Evolutionary conservation across 2,329 filamentous ascomycete genomes (phyloP).

Genomic region (Davidsoniella australis): DNA sequence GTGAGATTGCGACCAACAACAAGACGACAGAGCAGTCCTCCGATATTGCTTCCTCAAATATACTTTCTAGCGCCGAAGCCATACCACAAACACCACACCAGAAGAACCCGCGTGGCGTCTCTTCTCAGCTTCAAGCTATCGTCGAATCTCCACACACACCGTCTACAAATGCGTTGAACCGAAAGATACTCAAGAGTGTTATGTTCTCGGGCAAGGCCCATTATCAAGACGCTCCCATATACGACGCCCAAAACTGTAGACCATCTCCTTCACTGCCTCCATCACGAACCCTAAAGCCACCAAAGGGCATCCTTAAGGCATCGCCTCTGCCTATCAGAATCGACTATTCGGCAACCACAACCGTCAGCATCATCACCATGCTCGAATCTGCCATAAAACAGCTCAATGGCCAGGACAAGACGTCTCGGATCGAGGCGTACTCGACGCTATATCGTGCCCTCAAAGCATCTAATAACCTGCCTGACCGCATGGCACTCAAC

Average conservation of each 20-base stretch:
- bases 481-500: slow-evolving; percentile 53
- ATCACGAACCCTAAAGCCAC: slow-evolving; percentile 12
- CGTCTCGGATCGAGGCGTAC: slow-evolving; percentile 71
- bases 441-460: slow-evolving; percentile 59
- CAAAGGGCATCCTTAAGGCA: slow-evolving; percentile 65
- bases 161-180: slow-evolving; percentile 26
- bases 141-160: slow-evolving; percentile 27
- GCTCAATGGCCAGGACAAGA: slow-evolving; percentile 55
- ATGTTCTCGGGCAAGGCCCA: slow-evolving; percentile 40
- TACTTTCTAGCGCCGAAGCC: background rate
- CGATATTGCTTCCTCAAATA: background rate
- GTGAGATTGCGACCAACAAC: background rate
- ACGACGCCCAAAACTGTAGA: slow-evolving; percentile 21
- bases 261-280: slow-evolving; percentile 11
- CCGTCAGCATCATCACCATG: slow-evolving; percentile 45
- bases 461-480: slow-evolving; percentile 67
- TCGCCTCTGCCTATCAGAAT: slow-evolving; percentile 32
- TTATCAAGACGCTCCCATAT: slow-evolving; percentile 36
- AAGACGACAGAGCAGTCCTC: background rate
- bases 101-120: too few relatives aligned
- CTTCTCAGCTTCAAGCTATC: slow-evolving; percentile 18
- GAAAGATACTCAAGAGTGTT: slow-evolving; percentile 34
- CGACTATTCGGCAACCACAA: slow-evolving; percentile 19
- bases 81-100: slow-evolving; percentile 31
- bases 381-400: slow-evolving; percentile 71